A percentile compares a stretch with the other conserved stretches of the same genome.
These are phyloP conservation scores for Musa troglodytarum DNA, from an alignment of 176 grass and related monocot species.

Conservation along the genomic window DNA sequence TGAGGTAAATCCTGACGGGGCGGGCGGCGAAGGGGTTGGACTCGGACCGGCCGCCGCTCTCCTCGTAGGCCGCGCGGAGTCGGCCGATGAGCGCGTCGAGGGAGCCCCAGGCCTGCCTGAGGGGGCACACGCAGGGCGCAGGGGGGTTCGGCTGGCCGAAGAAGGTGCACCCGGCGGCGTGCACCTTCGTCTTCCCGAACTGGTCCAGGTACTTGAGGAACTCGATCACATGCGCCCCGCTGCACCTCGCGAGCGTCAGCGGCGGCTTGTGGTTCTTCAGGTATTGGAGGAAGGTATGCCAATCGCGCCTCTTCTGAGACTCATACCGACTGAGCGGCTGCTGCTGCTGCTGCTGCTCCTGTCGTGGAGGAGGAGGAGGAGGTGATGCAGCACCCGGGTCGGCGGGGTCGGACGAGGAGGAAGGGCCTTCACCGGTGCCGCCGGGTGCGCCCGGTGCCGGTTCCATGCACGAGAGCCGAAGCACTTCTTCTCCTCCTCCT, in stretches of 20 bases:
- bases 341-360: neutral
- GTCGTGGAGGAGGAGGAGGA: neutral
- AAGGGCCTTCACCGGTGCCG: neutral
- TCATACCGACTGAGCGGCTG: neutral
- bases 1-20: constrained; percentile 2
- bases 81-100: constrained; percentile 21
- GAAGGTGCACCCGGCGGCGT: constrained; percentile 6
- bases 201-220: constrained; percentile 16
- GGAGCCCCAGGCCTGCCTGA: constrained; percentile 18
- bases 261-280: constrained; percentile 8
- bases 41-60: constrained; percentile 11
- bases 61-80: constrained; percentile 21
- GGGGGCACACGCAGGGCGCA: constrained; percentile 13
- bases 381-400: neutral
- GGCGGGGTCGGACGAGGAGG: neutral
- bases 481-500: neutral
- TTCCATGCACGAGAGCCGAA: neutral
- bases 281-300: constrained; percentile 16
- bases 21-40: constrained; percentile 15
- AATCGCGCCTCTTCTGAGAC: constrained; percentile 10
- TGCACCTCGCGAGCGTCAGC: constrained; percentile 12
- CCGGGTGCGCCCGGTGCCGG: neutral
- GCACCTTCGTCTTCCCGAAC: constrained; percentile 20
- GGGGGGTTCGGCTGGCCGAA: constrained; percentile 11
- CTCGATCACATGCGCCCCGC: constrained; percentile 14